Evolutionary conservation across 2,329 filamentous ascomycete species (phyloP).

Genomic region (Sporothrix brunneoviolacea): DNA sequence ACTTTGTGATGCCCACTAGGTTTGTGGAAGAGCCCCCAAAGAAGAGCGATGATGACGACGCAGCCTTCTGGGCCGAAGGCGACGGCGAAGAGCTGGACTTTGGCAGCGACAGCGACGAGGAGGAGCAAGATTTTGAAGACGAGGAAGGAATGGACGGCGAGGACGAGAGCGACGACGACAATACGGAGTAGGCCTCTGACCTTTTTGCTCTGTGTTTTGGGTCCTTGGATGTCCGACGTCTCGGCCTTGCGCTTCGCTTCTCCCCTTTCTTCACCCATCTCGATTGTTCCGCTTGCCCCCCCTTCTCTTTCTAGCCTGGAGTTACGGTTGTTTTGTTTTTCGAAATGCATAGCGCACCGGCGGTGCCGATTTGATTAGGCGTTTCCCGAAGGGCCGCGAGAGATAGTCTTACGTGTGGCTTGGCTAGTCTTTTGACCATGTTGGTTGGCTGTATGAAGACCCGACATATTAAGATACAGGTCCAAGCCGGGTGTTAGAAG

Average conservation of each 20-base stretch:
- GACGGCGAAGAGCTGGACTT: conserved; percentile 74
- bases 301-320: neutral
- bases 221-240: too few relatives aligned
- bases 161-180: conserved; percentile 42
- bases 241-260: too few relatives aligned
- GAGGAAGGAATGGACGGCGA: conserved; percentile 55
- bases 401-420: too few relatives aligned
- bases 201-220: too few relatives aligned
- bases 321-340: neutral
- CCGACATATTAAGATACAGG: too few relatives aligned
- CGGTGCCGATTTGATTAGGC: neutral
- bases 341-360: conserved; percentile 4
- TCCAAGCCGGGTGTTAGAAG: neutral
- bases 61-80: conserved; percentile 75
- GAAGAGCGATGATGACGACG: conserved; percentile 67
- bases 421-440: too few relatives aligned
- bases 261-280: neutral
- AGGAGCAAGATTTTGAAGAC: conserved; percentile 40
- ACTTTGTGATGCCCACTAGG: conserved; percentile 75
- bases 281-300: too few relatives aligned
- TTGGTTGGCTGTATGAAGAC: neutral
- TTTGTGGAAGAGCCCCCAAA: conserved; percentile 54
- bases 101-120: conserved; percentile 61
- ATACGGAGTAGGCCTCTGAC: conserved; percentile 7
- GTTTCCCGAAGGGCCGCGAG: too few relatives aligned